Percentiles rank a stretch among this genome's conserved stretches.
These are phyloP conservation scores for Metschnikowia gruessii DNA, from an alignment of 805 yeast species.

Conservation along the genomic window DNA sequence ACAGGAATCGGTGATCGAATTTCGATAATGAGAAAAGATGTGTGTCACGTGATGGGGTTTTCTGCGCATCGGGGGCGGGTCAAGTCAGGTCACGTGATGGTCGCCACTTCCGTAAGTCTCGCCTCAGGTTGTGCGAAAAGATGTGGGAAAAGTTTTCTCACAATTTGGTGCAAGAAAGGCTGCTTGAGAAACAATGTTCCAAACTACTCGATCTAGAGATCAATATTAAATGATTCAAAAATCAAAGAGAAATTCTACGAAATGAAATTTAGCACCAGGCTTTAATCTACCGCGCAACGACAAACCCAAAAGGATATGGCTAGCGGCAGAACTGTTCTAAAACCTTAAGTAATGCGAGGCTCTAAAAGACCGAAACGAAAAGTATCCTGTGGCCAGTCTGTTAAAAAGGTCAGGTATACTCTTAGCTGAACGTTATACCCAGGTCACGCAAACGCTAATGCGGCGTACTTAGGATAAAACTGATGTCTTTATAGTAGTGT, in stretches of 20 bases:
- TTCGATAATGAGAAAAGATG: neutral
- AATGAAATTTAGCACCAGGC: constrained; percentile 51
- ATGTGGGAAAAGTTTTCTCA: no score
- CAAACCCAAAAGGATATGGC: constrained; percentile 19
- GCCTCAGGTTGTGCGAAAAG: no score
- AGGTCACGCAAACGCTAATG: constrained; percentile 42
- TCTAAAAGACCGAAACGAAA: constrained; percentile 81
- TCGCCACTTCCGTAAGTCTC: no score
- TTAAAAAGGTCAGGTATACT: constrained; percentile 65
- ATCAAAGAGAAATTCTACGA: neutral
- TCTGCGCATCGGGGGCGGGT: no score
- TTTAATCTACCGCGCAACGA: constrained; percentile 40
- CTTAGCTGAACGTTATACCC: constrained; percentile 58
- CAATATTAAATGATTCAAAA: no score
- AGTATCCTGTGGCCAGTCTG: constrained; percentile 68
- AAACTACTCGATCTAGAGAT: no score
- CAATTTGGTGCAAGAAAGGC: no score
- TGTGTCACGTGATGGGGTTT: constrained; percentile 1
- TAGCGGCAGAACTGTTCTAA: constrained; percentile 33
- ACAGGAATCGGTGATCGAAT: neutral
- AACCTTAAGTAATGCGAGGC: constrained; percentile 36
- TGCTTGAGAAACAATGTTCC: no score
- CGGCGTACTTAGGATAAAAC: constrained; percentile 38
- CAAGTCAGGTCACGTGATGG: no score
- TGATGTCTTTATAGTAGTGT: constrained; percentile 42